Evolutionary conservation across 768 basidiomycete genomes (phyloP).

Genomic region (Termitomyces sp.): DNA sequence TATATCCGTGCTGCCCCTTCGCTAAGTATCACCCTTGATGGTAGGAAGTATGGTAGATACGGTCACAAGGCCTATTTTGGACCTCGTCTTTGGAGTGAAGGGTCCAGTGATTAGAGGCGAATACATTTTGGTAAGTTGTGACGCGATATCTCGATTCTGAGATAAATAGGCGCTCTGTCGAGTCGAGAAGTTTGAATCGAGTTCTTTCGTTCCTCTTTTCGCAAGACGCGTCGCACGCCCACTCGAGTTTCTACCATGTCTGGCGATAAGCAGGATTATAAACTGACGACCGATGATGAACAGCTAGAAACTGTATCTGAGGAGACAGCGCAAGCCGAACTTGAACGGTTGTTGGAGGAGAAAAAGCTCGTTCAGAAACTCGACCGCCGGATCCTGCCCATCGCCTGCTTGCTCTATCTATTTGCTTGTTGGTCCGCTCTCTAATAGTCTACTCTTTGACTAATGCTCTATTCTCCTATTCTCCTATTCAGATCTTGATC

Average conservation of each 20-base stretch:
- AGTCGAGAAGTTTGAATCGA: not conserved
- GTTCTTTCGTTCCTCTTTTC: constrained; percentile 5
- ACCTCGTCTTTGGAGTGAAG: constrained; percentile 15
- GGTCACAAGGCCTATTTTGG: constrained; percentile 18
- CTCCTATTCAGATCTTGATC: constrained; percentile 51
- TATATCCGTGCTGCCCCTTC: not conserved
- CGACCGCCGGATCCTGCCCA: constrained; percentile 63
- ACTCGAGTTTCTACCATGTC: constrained; percentile 3
- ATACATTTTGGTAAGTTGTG: constrained; percentile 24
- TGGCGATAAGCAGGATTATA: constrained; percentile 4
- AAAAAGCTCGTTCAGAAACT: constrained; percentile 53
- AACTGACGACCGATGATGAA: constrained; percentile 18
- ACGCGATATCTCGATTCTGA: constrained; percentile 9
- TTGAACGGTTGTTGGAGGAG: constrained; percentile 14
- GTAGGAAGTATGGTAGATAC: constrained; percentile 4
- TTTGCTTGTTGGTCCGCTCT: constrained; percentile 57
- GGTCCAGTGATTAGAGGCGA: constrained; percentile 11
- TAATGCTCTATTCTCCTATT: not conserved
- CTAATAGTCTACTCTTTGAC: not conserved
- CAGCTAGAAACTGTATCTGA: constrained; percentile 24
- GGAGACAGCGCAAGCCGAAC: constrained; percentile 9
- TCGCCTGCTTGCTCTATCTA: constrained; percentile 68
- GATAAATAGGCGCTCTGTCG: constrained; percentile 6
- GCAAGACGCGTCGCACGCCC: not conserved
- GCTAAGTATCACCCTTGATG: constrained; percentile 1